Conservation (phyloP, 306 rosid species). For the Malus domestica region ASM211411v1 NC_041804.1:2986001-2986500, state of each 20-base stretch:
- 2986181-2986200: accelerated
- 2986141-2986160: neutral
- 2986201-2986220: accelerated
- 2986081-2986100: neutral
- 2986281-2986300: accelerated
- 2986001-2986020: constrained; percentile 13
- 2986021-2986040: neutral
- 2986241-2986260: no score
- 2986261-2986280: accelerated
- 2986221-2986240: no score
- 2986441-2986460: neutral
- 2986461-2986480: neutral
- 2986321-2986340: neutral
- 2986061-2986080: neutral
- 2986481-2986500: neutral
- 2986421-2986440: constrained; percentile 15
- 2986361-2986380: neutral
- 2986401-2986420: neutral
- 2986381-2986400: neutral
- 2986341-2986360: neutral
- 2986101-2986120: neutral
- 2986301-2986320: neutral
- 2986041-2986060: neutral
- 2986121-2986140: neutral
- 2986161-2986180: neutral